phyloP scores from a whole-genome alignment of 352 stramenopile genomes.

The Peronospora belbahrii region DNA sequence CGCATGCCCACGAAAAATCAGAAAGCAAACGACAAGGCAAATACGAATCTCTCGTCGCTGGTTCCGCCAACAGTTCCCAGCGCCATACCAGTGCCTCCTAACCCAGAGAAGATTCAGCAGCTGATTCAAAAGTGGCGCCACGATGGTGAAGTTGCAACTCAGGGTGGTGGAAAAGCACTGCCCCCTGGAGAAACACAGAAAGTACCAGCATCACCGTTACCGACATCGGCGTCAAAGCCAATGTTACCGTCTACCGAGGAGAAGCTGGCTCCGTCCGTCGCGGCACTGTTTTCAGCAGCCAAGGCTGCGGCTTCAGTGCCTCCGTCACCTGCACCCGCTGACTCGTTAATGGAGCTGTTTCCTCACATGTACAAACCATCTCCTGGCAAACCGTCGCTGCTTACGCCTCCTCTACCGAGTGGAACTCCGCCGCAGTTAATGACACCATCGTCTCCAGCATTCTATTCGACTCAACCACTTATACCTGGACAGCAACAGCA shows the following conservation, averaged over 20 bases:
- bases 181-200: neutral
- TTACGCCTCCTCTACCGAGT: conserved; percentile 25
- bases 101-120: conserved; percentile 53
- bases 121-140: conserved; percentile 58
- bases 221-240: neutral
- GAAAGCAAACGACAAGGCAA: conserved; percentile 14
- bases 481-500: conserved; percentile 22
- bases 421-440: conserved; percentile 14
- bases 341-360: conserved; percentile 38
- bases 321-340: conserved; percentile 6
- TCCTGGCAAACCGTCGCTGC: conserved; percentile 12
- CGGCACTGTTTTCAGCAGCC: conserved; percentile 37
- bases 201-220: neutral
- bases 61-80: conserved; percentile 31
- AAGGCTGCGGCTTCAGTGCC: conserved; percentile 5
- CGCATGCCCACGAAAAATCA: conserved; percentile 20
- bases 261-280: conserved; percentile 32
- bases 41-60: conserved; percentile 3
- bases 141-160: conserved; percentile 19
- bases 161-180: conserved; percentile 4
- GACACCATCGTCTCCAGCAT: conserved; percentile 10
- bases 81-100: conserved; percentile 30
- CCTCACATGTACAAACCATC: conserved; percentile 39
- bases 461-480: conserved; percentile 16
- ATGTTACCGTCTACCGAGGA: conserved; percentile 14